Conservation (phyloP, 2,329 filamentous ascomycete genomes). For the Colletotrichum karsti region DNA sequence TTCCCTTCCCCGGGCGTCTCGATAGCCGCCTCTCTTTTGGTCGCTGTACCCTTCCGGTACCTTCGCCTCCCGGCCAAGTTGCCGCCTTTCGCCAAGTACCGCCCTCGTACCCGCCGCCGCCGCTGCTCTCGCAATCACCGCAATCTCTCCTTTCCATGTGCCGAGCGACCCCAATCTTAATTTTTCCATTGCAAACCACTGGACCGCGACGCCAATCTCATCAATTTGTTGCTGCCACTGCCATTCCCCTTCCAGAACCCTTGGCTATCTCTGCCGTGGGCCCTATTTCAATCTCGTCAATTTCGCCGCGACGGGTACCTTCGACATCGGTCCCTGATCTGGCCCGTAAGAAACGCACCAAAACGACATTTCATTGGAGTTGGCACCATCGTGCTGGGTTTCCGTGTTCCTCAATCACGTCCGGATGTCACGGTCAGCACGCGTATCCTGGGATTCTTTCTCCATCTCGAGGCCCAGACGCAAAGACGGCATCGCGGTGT, state of each 20-base stretch:
- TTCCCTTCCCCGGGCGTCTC: not conserved
- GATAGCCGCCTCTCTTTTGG: not conserved
- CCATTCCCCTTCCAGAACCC: conserved; percentile 7
- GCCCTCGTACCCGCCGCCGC: not conserved
- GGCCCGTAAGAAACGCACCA: not conserved
- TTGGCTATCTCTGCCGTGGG: not conserved
- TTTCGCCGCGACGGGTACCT: conserved; percentile 2
- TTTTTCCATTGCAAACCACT: not conserved
- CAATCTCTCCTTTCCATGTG: conserved; percentile 15
- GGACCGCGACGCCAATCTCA: not conserved
- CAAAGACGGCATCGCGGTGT: not conserved
- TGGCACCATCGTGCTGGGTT: not conserved
- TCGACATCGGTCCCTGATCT: not conserved
- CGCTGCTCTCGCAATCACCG: conserved; percentile 10
- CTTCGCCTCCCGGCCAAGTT: not conserved
- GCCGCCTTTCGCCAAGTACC: not conserved
- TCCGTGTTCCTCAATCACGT: not conserved
- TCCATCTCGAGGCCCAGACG: not conserved
- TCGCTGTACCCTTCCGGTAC: not conserved
- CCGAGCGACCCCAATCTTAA: conserved; percentile 21
- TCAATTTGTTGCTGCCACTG: conserved; percentile 13
- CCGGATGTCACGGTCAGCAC: not conserved
- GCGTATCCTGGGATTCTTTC: not conserved
- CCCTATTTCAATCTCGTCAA: conserved; percentile 6
- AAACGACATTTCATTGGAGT: not conserved